These are phyloP conservation scores for Incumbomyces delicatus DNA, from an alignment of 2,329 filamentous ascomycete genomes.

Conservation along the genomic window DNA sequence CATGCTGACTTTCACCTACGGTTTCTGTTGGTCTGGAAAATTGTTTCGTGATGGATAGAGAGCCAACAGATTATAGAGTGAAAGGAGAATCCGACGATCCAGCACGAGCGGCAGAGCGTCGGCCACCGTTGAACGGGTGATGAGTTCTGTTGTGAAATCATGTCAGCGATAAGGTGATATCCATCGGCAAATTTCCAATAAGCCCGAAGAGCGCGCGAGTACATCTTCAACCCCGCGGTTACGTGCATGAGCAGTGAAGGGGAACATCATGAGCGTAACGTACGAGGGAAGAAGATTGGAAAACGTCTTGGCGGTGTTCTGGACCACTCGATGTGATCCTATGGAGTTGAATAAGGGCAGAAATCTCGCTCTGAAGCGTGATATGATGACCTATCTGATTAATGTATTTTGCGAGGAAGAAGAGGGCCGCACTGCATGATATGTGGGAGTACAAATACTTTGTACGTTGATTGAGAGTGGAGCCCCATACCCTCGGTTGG, in stretches of 20 bases:
- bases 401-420: background rate
- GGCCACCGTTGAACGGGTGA: conserved; percentile 93
- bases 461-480: too few species aligned
- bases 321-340: conserved; percentile 22
- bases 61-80: conserved; percentile 32
- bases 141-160: conserved; percentile 54
- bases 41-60: conserved; percentile 13
- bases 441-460: background rate
- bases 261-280: conserved; percentile 30
- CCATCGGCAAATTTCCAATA: conserved; percentile 4
- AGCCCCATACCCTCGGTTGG: too few species aligned
- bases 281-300: conserved; percentile 97
- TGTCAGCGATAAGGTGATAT: conserved; percentile 11
- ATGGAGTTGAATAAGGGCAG: background rate
- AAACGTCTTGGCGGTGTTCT: conserved; percentile 80
- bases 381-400: background rate
- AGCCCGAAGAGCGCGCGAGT: background rate
- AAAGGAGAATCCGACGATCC: conserved; percentile 57
- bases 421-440: background rate
- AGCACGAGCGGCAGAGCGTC: conserved; percentile 81
- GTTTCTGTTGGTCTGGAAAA: conserved; percentile 38
- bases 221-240: background rate
- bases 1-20: conserved; percentile 48
- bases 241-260: background rate
- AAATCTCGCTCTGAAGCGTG: background rate